Evolutionary conservation across 2,329 filamentous ascomycete species (phyloP).

Genomic region (Arthrocladium fulminans): DNA sequence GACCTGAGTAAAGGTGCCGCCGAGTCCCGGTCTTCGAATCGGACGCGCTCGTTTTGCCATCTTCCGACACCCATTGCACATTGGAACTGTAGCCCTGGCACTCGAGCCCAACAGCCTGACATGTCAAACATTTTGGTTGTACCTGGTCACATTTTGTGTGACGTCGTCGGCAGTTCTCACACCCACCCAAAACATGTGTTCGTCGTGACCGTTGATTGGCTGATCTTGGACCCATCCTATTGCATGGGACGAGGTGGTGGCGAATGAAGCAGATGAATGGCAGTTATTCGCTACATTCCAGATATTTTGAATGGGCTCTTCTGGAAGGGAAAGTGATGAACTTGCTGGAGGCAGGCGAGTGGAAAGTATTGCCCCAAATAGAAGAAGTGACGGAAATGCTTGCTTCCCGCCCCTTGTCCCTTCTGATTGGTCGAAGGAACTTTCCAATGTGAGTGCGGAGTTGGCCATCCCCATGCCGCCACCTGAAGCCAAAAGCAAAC

Average conservation of each 20-base stretch:
- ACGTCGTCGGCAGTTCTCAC: constrained; percentile 28
- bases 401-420: not conserved
- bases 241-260: not conserved
- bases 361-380: not conserved
- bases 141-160: constrained; percentile 32
- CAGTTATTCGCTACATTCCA: not conserved
- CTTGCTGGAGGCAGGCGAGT: not conserved
- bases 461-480: too few relatives aligned
- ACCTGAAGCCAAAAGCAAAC: too few relatives aligned
- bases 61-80: constrained; percentile 26
- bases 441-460: not conserved
- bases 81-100: constrained; percentile 28
- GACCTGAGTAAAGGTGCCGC: constrained; percentile 28
- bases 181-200: constrained; percentile 25
- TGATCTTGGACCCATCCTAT: not conserved
- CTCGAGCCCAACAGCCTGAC: constrained; percentile 23
- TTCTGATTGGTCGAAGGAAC: not conserved
- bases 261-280: not conserved
- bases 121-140: constrained; percentile 27
- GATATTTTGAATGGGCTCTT: not conserved
- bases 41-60: constrained; percentile 4
- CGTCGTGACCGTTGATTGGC: constrained; percentile 4
- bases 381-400: constrained; percentile 1
- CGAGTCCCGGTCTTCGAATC: constrained; percentile 21
- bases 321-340: not conserved